phyloP scores from a whole-genome alignment of 2,329 filamentous ascomycete species.

The Pyrenophora graminea region DNA sequence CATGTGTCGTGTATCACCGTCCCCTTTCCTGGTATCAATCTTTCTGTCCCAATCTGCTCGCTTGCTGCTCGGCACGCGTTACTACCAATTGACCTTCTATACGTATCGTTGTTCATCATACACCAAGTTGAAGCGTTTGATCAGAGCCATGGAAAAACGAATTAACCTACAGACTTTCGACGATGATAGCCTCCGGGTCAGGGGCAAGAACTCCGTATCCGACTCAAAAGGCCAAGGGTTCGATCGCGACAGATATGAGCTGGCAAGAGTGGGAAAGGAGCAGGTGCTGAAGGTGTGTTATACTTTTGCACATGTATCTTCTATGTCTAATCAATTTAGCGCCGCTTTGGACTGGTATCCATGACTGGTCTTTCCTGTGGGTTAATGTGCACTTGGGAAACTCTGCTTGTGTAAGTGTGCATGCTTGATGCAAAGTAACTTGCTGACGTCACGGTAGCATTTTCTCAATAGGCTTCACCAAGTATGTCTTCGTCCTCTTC shows the following conservation, averaged over 20 bases:
- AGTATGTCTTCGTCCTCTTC: constrained; percentile 27
- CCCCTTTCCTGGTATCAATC: constrained; percentile 20
- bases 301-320: not conserved
- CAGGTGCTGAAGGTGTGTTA: constrained; percentile 42
- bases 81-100: constrained; percentile 4
- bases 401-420: constrained; percentile 39
- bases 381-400: constrained; percentile 47
- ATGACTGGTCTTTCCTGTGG: constrained; percentile 46
- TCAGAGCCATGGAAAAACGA: constrained; percentile 36
- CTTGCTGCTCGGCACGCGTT: constrained; percentile 16
- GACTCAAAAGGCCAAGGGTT: constrained; percentile 34
- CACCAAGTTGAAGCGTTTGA: not conserved
- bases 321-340: constrained; percentile 27
- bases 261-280: constrained; percentile 43
- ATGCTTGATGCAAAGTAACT: not conserved
- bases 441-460: constrained; percentile 26
- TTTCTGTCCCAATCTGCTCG: constrained; percentile 24
- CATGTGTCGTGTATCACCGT: constrained; percentile 40
- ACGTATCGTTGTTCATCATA: not conserved
- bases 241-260: constrained; percentile 41
- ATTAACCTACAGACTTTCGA: constrained; percentile 36
- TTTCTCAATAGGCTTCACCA: constrained; percentile 42
- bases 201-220: constrained; percentile 29
- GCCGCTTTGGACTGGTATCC: constrained; percentile 44
- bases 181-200: constrained; percentile 27